Conservation (phyloP, 139 green algal species). For the Nannochloris sp. region DNA sequence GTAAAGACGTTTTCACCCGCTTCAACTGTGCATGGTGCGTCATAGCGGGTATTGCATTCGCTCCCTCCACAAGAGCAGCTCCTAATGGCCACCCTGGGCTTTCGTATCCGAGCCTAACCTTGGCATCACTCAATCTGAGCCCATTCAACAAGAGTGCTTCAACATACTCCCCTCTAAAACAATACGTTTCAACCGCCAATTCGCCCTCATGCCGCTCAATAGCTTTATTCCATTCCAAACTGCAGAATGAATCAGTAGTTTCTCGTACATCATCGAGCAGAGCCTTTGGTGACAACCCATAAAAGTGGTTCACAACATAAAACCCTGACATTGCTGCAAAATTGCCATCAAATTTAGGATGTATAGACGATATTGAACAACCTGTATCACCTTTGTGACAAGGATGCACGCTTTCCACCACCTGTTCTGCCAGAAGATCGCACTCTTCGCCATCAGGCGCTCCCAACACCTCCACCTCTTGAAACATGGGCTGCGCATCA, state of each 20-base stretch:
- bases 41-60: too few relatives aligned
- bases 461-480: conserved; percentile 27
- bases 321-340: conserved; percentile 66
- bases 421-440: conserved; percentile 23
- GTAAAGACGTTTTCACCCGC: too few relatives aligned
- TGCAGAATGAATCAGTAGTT: conserved; percentile 30
- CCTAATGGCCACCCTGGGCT: conserved; percentile 63
- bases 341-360: conserved; percentile 19
- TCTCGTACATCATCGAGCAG: conserved; percentile 23
- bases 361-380: conserved; percentile 38
- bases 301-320: conserved; percentile 71
- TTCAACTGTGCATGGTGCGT: too few relatives aligned
- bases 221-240: conserved; percentile 29
- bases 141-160: conserved; percentile 50
- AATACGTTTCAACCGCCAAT: conserved; percentile 66
- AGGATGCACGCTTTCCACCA: conserved; percentile 35
- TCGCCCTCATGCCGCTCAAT: conserved; percentile 21
- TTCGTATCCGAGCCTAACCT: conserved; percentile 35
- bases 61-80: conserved; percentile 38
- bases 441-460: conserved; percentile 41
- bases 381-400: too few relatives aligned
- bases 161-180: conserved; percentile 70
- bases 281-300: conserved; percentile 26
- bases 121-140: conserved; percentile 34
- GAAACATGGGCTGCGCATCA: conserved; percentile 12